These are phyloP conservation scores for Phytophthora foliorum DNA, from an alignment of 352 stramenopile species.

Conservation along the genomic window DNA sequence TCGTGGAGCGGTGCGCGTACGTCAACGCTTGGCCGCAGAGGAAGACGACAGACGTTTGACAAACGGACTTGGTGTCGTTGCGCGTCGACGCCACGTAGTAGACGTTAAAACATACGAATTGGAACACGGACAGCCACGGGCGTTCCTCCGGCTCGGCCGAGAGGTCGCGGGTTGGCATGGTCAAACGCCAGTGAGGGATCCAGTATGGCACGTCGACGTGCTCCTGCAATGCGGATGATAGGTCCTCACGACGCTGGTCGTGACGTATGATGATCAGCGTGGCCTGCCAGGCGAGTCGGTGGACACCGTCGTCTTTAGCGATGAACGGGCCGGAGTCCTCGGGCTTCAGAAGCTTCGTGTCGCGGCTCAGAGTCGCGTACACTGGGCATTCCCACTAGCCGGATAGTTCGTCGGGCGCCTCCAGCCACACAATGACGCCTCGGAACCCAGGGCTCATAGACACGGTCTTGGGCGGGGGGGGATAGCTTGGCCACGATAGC, in stretches of 20 bases:
- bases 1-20: not conserved
- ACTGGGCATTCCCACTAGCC: slow-evolving; percentile 8
- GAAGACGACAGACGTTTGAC: not conserved
- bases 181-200: slow-evolving; percentile 8
- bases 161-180: not conserved
- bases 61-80: slow-evolving; percentile 8
- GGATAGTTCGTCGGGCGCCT: slow-evolving; percentile 5
- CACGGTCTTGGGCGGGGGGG: not conserved
- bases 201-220: slow-evolving; percentile 3
- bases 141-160: not conserved
- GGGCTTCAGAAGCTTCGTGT: not conserved
- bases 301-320: slow-evolving; percentile 1
- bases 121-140: not conserved
- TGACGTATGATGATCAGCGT: not conserved
- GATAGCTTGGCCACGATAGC: no score
- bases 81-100: not conserved
- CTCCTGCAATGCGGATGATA: not conserved
- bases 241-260: slow-evolving; percentile 1
- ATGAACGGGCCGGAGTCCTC: not conserved
- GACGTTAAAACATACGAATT: slow-evolving; percentile 6
- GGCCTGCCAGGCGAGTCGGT: slow-evolving; percentile 3
- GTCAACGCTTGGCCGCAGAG: slow-evolving; percentile 1
- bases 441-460: not conserved
- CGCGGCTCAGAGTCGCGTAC: slow-evolving; percentile 4
- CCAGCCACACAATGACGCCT: not conserved